Evolutionary conservation across 345 rosid genomes (phyloP).

Genomic region (Mercurialis annua): DNA sequence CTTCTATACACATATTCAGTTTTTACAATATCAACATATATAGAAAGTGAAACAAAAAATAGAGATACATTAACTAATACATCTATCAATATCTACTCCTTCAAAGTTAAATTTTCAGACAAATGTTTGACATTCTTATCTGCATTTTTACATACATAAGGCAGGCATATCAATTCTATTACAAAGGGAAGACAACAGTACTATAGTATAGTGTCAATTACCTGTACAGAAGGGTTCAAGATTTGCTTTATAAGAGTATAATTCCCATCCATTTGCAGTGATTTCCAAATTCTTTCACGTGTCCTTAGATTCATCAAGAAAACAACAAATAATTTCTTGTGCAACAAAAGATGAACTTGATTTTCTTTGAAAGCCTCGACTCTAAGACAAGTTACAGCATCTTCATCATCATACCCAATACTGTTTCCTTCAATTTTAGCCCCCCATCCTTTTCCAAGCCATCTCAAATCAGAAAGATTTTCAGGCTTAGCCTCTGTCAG

Average conservation of each 20-base stretch:
- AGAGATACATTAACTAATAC: no score
- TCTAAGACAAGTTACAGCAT: not conserved
- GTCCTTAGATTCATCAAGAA: slow-evolving; percentile 31
- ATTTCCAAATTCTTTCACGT: slow-evolving; percentile 31
- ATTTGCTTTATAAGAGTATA: slow-evolving; percentile 24
- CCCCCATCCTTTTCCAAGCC: slow-evolving; percentile 28
- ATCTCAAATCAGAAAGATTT: slow-evolving; percentile 27
- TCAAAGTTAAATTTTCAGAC: no score
- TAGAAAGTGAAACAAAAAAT: not conserved
- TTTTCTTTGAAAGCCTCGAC: slow-evolving; percentile 5
- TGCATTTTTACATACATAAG: no score
- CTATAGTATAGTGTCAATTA: slow-evolving; percentile 18
- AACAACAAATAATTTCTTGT: slow-evolving; percentile 25
- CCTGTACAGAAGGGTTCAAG: slow-evolving; percentile 24
- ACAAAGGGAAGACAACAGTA: no score
- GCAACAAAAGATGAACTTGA: slow-evolving; percentile 9
- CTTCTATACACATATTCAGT: not conserved
- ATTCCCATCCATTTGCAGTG: slow-evolving; percentile 26
- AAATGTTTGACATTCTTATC: no score
- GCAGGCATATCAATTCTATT: no score
- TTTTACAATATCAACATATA: not conserved
- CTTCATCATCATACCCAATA: not conserved
- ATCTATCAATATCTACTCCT: no score
- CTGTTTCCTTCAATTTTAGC: slow-evolving; percentile 4
- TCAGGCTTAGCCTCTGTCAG: slow-evolving; percentile 35